Base-by-base conservation (phyloP, 257 asterid genomes). In the Nicotiana knightiana region DNA sequence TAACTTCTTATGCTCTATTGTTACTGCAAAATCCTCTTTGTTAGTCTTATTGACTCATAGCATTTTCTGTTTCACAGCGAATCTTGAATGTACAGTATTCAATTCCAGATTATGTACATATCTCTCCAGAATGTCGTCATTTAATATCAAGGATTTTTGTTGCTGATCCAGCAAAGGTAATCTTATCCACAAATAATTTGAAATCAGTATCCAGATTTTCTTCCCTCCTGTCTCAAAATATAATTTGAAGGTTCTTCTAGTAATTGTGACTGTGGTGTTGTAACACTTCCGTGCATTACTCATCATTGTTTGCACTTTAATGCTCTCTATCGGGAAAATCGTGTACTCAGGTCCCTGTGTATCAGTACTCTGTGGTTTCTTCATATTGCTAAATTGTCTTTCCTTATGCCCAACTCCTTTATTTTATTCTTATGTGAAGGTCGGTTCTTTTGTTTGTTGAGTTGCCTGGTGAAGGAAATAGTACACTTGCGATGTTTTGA, bases 31-130 rank as follows among this genome's bases (percentile, higher is more conserved):
- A 43, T 11, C 30, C 0, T 10, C 18, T 16, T 57, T 37, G 65
- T 5, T 32, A 81, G 65, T 67, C 39, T 73, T 84, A 64, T 87
- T 76, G 68, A 86, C 59, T 73, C 33, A 26, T 24, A 53, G 12
- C 32, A 24, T 73, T 81, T 77, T 82, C 71, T 46, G 85, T 48
- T 62, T n/a, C 80, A 87, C 94, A 96, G 99, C 89, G 98, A 83
- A 96, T 96, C 89, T 88, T 96, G 91, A 93, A 87, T 12, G 97
- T 96, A 65, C 97, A 94, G 84, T 96, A 96, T 88, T 93, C 99
- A 17, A 94, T 96, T 89, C 99, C 99, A 21, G 97, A 94, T 80
- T 94, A 96, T 30, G 97, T 96, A 28, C 96, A 93, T 71, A 92
- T 96, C 87, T 94, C 99, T 51, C 92, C 94, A 83, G 98, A 94